phyloP scores from a whole-genome alignment of 2,329 filamentous ascomycete genomes.

The Stenocarpella maydis region DNA sequence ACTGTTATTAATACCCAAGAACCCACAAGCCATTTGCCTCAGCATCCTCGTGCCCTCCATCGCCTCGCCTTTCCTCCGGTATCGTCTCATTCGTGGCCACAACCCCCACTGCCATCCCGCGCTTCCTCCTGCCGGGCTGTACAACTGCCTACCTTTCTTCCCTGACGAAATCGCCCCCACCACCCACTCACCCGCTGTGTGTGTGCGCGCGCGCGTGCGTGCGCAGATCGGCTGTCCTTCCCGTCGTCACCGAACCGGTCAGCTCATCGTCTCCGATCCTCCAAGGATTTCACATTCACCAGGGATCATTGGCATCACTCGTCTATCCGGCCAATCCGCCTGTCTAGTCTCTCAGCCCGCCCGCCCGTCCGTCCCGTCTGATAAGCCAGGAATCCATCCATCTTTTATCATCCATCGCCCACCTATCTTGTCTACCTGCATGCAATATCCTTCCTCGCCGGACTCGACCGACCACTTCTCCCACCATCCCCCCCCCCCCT shows the following conservation, averaged over 20 bases:
- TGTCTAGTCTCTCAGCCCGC: not conserved
- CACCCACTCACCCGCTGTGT: not conserved
- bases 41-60: too few species aligned
- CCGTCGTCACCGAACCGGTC: conserved; percentile 23
- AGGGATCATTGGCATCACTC: conserved; percentile 11
- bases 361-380: not conserved
- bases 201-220: too few species aligned
- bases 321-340: conserved; percentile 8
- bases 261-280: conserved; percentile 21
- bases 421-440: conserved; percentile 15
- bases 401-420: too few species aligned
- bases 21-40: conserved; percentile 7
- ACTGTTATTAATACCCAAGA: conserved; percentile 11
- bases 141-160: not conserved
- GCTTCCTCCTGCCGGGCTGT: not conserved
- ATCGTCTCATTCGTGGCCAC: not conserved
- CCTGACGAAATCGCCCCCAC: not conserved
- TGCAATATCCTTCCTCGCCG: not conserved
- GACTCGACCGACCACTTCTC: not conserved
- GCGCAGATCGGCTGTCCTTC: conserved; percentile 17
- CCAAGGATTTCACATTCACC: not conserved
- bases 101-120: not conserved
- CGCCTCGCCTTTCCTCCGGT: not conserved
- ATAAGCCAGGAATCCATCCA: not conserved
- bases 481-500: not conserved